Evolutionary conservation across 116 monocot genomes (phyloP).

Genomic region (Phalaenopsis hybrid): DNA sequence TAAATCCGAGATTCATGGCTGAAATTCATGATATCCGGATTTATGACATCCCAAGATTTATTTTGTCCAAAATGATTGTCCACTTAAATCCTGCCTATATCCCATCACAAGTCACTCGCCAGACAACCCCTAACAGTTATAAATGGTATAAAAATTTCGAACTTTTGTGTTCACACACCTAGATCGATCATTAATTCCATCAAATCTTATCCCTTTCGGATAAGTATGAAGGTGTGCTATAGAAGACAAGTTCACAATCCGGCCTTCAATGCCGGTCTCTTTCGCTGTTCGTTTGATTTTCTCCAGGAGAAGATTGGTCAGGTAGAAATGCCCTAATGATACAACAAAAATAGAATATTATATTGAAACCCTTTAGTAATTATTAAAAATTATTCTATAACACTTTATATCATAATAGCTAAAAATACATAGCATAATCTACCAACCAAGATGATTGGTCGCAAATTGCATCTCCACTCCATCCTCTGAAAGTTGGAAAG

Average conservation of each 20-base stretch:
- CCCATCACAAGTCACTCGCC: too few species aligned
- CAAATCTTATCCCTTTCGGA: slow-evolving; percentile 59
- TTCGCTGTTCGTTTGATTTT: slow-evolving; percentile 81
- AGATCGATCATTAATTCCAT: slow-evolving; percentile 48
- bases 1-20: too few species aligned
- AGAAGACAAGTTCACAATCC: slow-evolving; percentile 92
- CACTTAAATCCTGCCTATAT: too few species aligned
- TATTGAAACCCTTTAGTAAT: not conserved
- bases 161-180: slow-evolving; percentile 25
- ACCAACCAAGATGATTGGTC: slow-evolving; percentile 88
- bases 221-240: slow-evolving; percentile 72
- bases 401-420: not conserved
- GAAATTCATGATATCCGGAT: too few species aligned
- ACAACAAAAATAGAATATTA: not conserved
- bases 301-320: slow-evolving; percentile 90
- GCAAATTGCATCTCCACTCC: slow-evolving; percentile 94
- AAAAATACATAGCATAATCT: too few species aligned
- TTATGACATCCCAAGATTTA: too few species aligned
- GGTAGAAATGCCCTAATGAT: slow-evolving; percentile 68
- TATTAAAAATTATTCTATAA: too few species aligned
- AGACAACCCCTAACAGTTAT: not conserved
- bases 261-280: slow-evolving; percentile 58
- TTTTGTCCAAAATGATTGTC: too few species aligned
- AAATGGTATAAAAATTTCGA: not conserved
- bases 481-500: slow-evolving; percentile 78